Base-by-base conservation (phyloP, 805 yeast species). In the Myxozyma mucilagina region DNA sequence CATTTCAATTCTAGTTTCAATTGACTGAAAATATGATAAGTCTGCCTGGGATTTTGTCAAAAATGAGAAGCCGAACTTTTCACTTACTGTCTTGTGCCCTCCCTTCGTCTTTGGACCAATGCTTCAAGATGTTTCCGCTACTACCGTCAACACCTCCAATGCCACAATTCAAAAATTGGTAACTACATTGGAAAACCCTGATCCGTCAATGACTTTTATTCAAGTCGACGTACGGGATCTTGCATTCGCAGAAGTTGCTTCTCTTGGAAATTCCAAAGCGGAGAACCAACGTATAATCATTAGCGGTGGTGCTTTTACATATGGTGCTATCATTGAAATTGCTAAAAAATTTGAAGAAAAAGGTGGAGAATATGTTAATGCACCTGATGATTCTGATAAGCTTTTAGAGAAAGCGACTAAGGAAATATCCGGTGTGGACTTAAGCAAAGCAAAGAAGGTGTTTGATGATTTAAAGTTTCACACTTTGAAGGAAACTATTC, bases 171-270 rank as follows among this genome's bases (percentile, higher is more conserved):
- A 75, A 70, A 60, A 48, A 16, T 45, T 72, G 36, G 74, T 16
- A 10, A 42, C 11, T 10, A n/a, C 45, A 16, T 4, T n/a, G 24
- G 45, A 42, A 10, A n/a, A 42, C 10, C 24, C 20, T n/a, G 29
- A 24, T 42, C 45, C 45, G 45, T 10, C 45, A 1, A 42, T 16
- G 10, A 16, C 45, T 11, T 13, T 16, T 16, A 13, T 42, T 10
- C 20, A 42, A 24, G 74, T 80, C 44, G 87, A 84, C 70, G 87
- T 84, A 3, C 77, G 87, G 67, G 89, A 86, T 68, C 85, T 82
- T 44, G 86, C 88, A 10, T 70, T 67, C 56, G 82, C 85, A 7
- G 89, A 85, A 68, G 63, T 82, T 13, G 64, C 70, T 18, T 84
- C 86, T 4, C 74, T 82, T 58, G 54, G 47, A 13, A 47, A 42